phyloP scores from a whole-genome alignment of 73 alveolate species.

The Stentor coeruleus region DNA sequence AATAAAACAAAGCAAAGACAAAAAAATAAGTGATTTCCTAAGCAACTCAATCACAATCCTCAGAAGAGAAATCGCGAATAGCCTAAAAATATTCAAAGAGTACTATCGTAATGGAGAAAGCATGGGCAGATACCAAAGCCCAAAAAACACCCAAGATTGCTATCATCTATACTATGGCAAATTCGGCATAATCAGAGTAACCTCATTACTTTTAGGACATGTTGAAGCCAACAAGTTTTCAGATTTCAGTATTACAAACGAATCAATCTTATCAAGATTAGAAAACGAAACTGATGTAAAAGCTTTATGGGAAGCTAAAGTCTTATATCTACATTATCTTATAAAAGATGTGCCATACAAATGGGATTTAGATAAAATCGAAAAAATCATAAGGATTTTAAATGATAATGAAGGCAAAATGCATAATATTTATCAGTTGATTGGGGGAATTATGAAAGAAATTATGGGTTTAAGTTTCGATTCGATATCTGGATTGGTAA shows the following conservation, averaged over 20 bases:
- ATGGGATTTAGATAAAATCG: not conserved
- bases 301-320: not conserved
- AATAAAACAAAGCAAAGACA: not conserved
- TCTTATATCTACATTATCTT: too few species aligned
- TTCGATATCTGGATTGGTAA: not conserved
- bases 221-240: not conserved
- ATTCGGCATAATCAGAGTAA: not conserved
- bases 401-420: not conserved
- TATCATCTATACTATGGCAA: constrained; percentile 11
- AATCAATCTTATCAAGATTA: not conserved
- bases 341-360: not conserved
- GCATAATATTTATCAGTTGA: not conserved
- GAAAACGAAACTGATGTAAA: not conserved
- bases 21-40: not conserved
- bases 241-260: not conserved
- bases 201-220: not conserved
- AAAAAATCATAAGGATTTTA: not conserved
- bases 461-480: not conserved
- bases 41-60: not conserved
- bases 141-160: not conserved
- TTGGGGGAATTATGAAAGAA: not conserved
- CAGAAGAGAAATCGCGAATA: not conserved
- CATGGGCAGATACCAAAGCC: too few species aligned
- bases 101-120: not conserved
- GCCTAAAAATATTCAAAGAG: not conserved